phyloP scores from a whole-genome alignment of 441 rosid genomes.

The Arabidopsis lyrata region DNA sequence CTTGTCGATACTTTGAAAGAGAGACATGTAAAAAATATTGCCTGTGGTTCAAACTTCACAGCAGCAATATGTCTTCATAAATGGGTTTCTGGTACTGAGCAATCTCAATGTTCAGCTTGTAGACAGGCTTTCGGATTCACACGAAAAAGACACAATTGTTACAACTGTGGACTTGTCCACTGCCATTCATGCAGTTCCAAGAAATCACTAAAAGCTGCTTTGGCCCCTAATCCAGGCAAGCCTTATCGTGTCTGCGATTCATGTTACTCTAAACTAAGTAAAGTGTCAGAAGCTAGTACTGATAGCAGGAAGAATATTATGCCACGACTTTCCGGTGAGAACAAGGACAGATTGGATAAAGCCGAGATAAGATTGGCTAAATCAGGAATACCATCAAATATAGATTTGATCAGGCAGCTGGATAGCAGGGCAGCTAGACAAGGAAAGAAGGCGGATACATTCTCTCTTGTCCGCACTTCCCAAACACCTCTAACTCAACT shows the following conservation, averaged over 20 bases:
- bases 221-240: constrained; percentile 91
- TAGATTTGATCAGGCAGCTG: constrained; percentile 93
- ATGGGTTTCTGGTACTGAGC: constrained; percentile 94
- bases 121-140: constrained; percentile 95
- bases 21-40: constrained; percentile 80
- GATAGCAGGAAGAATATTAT: constrained; percentile 65
- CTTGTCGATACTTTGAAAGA: constrained; percentile 87
- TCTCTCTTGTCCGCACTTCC: constrained; percentile 76
- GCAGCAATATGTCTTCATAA: constrained; percentile 93
- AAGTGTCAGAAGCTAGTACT: constrained; percentile 66
- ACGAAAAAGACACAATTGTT: constrained; percentile 92
- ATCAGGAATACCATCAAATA: constrained; percentile 73
- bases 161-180: constrained; percentile 96
- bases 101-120: constrained; percentile 91
- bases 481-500: constrained; percentile 84
- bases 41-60: constrained; percentile 90
- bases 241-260: constrained; percentile 96
- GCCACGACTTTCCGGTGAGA: constrained; percentile 97
- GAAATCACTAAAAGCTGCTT: constrained; percentile 84
- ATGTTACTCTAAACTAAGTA: constrained; percentile 80
- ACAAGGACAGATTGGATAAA: constrained; percentile 91
- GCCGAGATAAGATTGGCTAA: constrained; percentile 81
- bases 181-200: constrained; percentile 97
- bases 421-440: constrained; percentile 96
- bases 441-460: constrained; percentile 79